Evolutionary conservation across 805 yeast species (phyloP), one percentile per base, ranked within the genome.

Genomic region (Candida nonsorbophila): DNA sequence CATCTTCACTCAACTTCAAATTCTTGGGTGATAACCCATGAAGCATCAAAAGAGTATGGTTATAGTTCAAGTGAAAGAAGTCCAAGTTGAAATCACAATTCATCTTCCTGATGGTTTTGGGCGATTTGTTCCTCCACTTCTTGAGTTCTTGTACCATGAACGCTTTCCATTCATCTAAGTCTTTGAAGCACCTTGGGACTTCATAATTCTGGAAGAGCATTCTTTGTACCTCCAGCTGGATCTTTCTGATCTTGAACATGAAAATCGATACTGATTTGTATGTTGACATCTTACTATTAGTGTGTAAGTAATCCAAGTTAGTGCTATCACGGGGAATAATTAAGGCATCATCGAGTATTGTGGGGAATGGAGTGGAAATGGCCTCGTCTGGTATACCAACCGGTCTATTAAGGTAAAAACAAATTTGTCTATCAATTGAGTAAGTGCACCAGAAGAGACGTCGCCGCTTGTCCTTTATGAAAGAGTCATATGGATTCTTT

Each of bases 381-480:
- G 77, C 69, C 39, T 81, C 87, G 42, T 87, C 95, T 0, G 94
- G 92, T 1, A 87, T 80, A 1, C 94, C 92, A 40, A 82, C 79
- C 0, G 96, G 96, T 21, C 96, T 67, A 1, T 94, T 94, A 28
- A 87, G 61, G 48, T 86, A 86, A 24, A 87, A 78, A 49, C 94
- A 82, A 7, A 85, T 77, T 49, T 86, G 95, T 14, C 96, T 58
- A 51, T 87, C 97, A 32, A 88, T 55, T 1, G 88, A 72, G 50
- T 87, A 87, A 2, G 90, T 77, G 51, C 94, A 82, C 97, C 97
- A 87, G 45, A 88, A 87, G 14, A 84, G 50, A 24, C 94, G 57
- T 42, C 94, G 66, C 34, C 94, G 64, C 53, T 81, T 55, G 47
- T 87, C 97, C 18, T 72, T 57, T 0, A 71, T 60, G 43, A 71